Base-by-base conservation (phyloP, 2,329 filamentous ascomycete genomes). In the Aspergillus tanneri region DNA sequence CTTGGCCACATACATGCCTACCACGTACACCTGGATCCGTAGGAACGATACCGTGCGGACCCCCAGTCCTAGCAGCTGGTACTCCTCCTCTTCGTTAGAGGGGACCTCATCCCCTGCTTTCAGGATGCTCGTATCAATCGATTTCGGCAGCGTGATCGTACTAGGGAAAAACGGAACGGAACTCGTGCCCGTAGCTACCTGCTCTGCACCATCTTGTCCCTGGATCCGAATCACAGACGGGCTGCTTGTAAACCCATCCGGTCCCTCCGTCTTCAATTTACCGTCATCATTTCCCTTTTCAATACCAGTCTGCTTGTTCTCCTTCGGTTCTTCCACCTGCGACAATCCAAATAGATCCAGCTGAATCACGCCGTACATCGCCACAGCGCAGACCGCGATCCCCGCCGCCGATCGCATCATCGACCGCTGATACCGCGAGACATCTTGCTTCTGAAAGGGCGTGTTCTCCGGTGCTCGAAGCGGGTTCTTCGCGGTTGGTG, bases 1-100 rank as follows among this genome's bases (percentile, higher is more conserved):
- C 0, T 86, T 92, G 21, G 90, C 88, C 21, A 97, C 80, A 73
- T 99, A 99, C 60, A 95, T 83, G 12, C 92, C 93, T 0, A 96
- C 87, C 14, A 97, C 87, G 72, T 99, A 99, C 44, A 99, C 93
- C 67, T 96, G 86, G 36, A 99, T 90, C 40, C 82, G 77, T 36
- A 97, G 74, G 69, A 97, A 96, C 19, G 88, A 95, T 24, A 99
- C 93, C 1, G 87, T 90, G 46, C 93, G 83, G 54, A 95, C 85
- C 14, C 93, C 93, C 4, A 96, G 74, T 0, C 93, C 93, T 5
- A 97, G 80, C 0, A 97, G 79, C 18, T 90, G 91, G 68, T 96
- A 97, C 61, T 96, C 79, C 34, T 87, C 61, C 69, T 81, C 53
- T 70, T 78, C 53, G 19, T 60, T 54, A 12, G 67, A 64, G 22